Evolutionary conservation across 2,329 filamentous ascomycete genomes (phyloP).

Genomic region (Ramularia collo-cygni): DNA sequence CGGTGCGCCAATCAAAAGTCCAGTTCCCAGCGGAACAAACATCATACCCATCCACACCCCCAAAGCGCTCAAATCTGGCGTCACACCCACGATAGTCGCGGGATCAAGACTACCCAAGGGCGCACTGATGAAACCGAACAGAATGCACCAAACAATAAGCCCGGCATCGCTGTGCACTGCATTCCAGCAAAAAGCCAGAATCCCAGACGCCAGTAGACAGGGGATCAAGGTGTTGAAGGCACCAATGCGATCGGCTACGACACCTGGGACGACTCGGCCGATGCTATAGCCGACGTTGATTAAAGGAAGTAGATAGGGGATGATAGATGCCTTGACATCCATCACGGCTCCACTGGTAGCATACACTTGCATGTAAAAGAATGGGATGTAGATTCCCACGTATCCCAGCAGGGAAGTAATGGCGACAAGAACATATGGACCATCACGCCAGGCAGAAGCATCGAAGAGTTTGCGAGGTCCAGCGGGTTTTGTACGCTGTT

Average conservation of each 20-base stretch:
- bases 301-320: conserved; percentile 62
- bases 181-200: conserved; percentile 32
- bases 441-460: conserved; percentile 30
- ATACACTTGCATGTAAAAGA: conserved; percentile 54
- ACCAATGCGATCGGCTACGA: conserved; percentile 39
- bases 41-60: conserved; percentile 23
- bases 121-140: conserved; percentile 42
- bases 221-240: conserved; percentile 39
- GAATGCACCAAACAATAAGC: conserved; percentile 34
- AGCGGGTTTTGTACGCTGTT: conserved; percentile 29
- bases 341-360: conserved; percentile 30
- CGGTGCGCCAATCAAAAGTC: conserved; percentile 23
- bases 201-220: conserved; percentile 25
- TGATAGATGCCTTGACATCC: conserved; percentile 42
- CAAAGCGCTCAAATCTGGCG: conserved; percentile 15
- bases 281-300: conserved; percentile 26
- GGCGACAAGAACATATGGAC: conserved; percentile 16
- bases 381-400: conserved; percentile 36
- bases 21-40: conserved; percentile 18
- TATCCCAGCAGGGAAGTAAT: conserved; percentile 35
- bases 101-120: conserved; percentile 37
- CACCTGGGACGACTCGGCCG: conserved; percentile 41
- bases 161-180: conserved; percentile 24
- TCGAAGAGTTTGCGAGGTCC: conserved; percentile 34
- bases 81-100: conserved; percentile 26